These are phyloP conservation scores for Meripilus lineatus DNA, from an alignment of 1,284 basidiomycete species.

Conservation along the genomic window DNA sequence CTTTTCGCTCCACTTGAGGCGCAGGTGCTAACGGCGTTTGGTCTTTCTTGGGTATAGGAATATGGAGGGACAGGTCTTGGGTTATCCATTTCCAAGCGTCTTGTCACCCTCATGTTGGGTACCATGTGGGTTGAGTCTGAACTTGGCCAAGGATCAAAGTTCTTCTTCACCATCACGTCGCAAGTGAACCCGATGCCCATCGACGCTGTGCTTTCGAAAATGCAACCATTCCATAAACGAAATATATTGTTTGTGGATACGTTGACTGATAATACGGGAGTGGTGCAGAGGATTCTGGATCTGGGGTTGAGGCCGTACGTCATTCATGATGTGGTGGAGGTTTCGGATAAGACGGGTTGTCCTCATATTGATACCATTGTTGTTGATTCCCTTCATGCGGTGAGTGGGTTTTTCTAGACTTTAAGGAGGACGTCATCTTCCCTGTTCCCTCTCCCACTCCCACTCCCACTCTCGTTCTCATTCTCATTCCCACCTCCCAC, in stretches of 20 bases:
- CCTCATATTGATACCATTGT: constrained; percentile 96
- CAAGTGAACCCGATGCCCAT: constrained; percentile 75
- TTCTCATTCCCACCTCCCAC: too few species aligned
- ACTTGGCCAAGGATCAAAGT: constrained; percentile 88
- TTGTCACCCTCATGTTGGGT: constrained; percentile 97
- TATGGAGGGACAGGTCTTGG: constrained; percentile 98
- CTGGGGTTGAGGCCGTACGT: constrained; percentile 82
- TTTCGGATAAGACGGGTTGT: constrained; percentile 76
- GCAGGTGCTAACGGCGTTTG: constrained; percentile 8
- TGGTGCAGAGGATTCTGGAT: constrained; percentile 75
- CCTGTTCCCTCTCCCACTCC: too few species aligned
- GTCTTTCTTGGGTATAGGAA: constrained; percentile 49
- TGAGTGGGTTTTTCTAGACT: too few species aligned
- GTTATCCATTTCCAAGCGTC: constrained; percentile 91
- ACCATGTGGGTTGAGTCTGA: constrained; percentile 99
- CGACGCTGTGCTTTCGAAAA: constrained; percentile 70
- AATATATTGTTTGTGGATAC: constrained; percentile 92
- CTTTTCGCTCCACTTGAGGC: too few species aligned
- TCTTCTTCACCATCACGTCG: constrained; percentile 94
- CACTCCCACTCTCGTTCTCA: too few species aligned
- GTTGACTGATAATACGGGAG: constrained; percentile 70
- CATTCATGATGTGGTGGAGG: constrained; percentile 73
- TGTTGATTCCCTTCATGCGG: constrained; percentile 82
- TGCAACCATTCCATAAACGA: constrained; percentile 74
- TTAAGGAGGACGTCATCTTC: too few species aligned